Evolutionary conservation across 2,329 filamentous ascomycete species (phyloP).

Genomic region (Tolypocladium album): DNA sequence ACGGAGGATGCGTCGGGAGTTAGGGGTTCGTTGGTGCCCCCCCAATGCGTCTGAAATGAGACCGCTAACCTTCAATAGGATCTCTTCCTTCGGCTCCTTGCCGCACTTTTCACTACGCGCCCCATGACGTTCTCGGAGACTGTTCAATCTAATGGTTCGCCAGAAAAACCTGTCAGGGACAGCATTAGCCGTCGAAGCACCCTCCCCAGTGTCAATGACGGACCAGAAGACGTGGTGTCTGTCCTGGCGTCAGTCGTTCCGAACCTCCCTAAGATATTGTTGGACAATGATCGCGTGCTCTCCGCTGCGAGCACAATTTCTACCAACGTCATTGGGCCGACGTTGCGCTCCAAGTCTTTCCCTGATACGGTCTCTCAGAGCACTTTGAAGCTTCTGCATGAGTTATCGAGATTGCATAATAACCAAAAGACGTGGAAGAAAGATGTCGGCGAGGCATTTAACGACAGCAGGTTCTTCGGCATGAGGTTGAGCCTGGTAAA

Average conservation of each 20-base stretch:
- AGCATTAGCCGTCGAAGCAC: constrained; percentile 26
- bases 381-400: constrained; percentile 62
- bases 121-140: constrained; percentile 61
- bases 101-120: constrained; percentile 87
- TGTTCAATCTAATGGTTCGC: constrained; percentile 20
- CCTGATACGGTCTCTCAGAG: constrained; percentile 71
- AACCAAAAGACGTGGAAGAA: constrained; percentile 88
- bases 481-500: constrained; percentile 54
- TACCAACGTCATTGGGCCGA: constrained; percentile 69
- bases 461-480: constrained; percentile 78
- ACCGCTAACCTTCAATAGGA: constrained; percentile 43
- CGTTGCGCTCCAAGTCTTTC: constrained; percentile 74
- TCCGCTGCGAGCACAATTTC: constrained; percentile 73
- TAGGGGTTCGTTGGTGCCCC: constrained; percentile 53
- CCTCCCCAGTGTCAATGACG: constrained; percentile 26
- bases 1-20: constrained; percentile 77
- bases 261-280: constrained; percentile 69
- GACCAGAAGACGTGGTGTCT: constrained; percentile 65
- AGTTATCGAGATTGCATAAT: constrained; percentile 66
- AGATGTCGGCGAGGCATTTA: constrained; percentile 84
- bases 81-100: constrained; percentile 74
- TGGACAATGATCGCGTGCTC: constrained; percentile 75
- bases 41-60: neutral
- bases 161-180: constrained; percentile 26
- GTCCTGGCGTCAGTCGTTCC: constrained; percentile 73